A percentile compares a stretch with the other conserved stretches of the same genome.
Conservation (phyloP, 805 yeast genomes). For the Candida glaebosa region DNA sequence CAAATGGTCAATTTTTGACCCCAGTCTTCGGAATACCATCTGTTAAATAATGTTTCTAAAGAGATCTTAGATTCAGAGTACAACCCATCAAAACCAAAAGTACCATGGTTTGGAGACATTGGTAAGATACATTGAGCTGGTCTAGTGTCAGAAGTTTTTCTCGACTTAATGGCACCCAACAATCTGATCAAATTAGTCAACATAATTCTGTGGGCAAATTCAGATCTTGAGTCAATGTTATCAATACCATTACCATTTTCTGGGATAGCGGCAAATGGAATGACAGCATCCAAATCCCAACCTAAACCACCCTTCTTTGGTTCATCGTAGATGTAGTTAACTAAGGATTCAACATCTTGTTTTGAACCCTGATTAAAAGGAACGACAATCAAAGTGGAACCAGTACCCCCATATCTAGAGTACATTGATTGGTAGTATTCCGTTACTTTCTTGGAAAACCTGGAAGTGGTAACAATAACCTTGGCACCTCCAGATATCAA, state of each 20-base stretch:
- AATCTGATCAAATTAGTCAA: conserved; percentile 90
- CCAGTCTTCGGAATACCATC: conserved; percentile 99
- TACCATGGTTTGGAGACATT: conserved; percentile 98
- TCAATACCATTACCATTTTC: conserved; percentile 97
- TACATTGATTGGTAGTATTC: conserved; percentile 94
- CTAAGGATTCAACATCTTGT: conserved; percentile 84
- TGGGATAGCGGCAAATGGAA: conserved; percentile 99
- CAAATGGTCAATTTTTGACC: conserved; percentile 87
- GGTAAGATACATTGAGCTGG: conserved; percentile 98
- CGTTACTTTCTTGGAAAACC: conserved; percentile 90
- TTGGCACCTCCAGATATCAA: conserved; percentile 96
- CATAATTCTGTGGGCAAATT: conserved; percentile 98
- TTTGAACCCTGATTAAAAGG: conserved; percentile 99
- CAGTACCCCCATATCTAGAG: conserved; percentile 88
- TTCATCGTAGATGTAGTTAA: conserved; percentile 80
- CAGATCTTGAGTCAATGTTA: conserved; percentile 89
- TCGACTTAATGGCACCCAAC: conserved; percentile 83
- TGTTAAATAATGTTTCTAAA: conserved; percentile 93
- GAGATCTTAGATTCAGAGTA: conserved; percentile 97
- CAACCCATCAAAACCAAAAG: conserved; percentile 97
- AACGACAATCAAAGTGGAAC: conserved; percentile 89
- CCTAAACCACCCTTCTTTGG: conserved; percentile 87
- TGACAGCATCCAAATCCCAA: conserved; percentile 94
- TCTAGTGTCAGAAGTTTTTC: conserved; percentile 85
- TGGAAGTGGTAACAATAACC: conserved; percentile 92